These are phyloP conservation scores for Eimeria maxima DNA, from an alignment of 169 alveolate species.

Conservation along the genomic window DNA sequence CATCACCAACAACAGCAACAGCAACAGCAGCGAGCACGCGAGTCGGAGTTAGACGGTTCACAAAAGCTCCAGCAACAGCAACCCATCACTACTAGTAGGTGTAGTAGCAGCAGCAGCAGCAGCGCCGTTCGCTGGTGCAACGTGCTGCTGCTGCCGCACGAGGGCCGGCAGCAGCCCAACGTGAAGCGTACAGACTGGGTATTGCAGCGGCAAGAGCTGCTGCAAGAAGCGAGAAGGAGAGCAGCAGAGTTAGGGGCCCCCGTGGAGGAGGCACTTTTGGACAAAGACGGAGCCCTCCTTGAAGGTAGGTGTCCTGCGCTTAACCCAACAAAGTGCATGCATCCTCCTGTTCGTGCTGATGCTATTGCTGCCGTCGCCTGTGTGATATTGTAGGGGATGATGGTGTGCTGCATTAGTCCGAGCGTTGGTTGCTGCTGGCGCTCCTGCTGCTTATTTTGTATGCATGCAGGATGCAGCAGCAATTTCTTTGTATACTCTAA, in stretches of 20 bases:
- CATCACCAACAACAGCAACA: constrained; percentile 5
- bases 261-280: constrained; percentile 23
- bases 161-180: constrained; percentile 15
- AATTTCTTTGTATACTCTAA: constrained; percentile 2
- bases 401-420: not conserved
- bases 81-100: not conserved
- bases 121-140: constrained; percentile 36
- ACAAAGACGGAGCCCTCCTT: not conserved
- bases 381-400: not conserved
- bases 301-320: not conserved
- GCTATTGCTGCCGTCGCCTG: too few species aligned
- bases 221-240: too few species aligned
- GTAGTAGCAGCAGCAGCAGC: not conserved
- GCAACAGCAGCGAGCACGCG: not conserved
- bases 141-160: constrained; percentile 37
- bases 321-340: not conserved
- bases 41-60: not conserved
- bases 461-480: constrained; percentile 47
- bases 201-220: not conserved
- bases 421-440: not conserved
- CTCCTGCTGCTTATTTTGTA: not conserved
- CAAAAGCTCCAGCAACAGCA: not conserved
- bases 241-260: not conserved
- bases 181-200: constrained; percentile 34
- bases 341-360: too few species aligned